Percentiles rank a stretch among this genome's conserved stretches.
Conservation (phyloP, 768 basidiomycete genomes). For the Lentinula lateritia region DNA sequence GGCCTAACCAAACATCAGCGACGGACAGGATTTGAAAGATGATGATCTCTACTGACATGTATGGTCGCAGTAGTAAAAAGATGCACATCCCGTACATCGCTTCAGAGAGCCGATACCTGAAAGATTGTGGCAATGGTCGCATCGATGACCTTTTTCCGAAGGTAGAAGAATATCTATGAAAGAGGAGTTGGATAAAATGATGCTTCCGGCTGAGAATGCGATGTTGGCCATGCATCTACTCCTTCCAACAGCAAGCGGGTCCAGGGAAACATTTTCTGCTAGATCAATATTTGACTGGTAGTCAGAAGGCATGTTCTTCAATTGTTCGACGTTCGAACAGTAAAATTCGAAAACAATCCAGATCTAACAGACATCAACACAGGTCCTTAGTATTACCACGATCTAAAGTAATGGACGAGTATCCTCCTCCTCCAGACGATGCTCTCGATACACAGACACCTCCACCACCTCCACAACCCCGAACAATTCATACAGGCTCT, state of each 20-base stretch:
- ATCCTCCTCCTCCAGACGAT: background rate
- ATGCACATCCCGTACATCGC: constrained; percentile 61
- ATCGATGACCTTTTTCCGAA: constrained; percentile 56
- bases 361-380: too few relatives aligned
- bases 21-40: constrained; percentile 3
- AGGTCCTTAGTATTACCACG: background rate
- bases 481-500: constrained; percentile 56
- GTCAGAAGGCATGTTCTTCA: background rate
- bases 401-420: background rate
- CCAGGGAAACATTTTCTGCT: constrained; percentile 25
- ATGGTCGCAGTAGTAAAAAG: constrained; percentile 69
- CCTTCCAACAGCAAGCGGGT: constrained; percentile 42
- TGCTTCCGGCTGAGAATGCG: constrained; percentile 37
- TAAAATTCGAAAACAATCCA: too few relatives aligned
- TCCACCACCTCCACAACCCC: constrained; percentile 23
- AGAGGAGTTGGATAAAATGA: constrained; percentile 39
- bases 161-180: constrained; percentile 46
- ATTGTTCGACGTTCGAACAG: too few relatives aligned
- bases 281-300: background rate
- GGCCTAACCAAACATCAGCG: constrained; percentile 40
- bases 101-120: constrained; percentile 31
- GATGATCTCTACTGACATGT: constrained; percentile 41
- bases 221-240: constrained; percentile 41
- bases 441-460: background rate
- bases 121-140: constrained; percentile 55